These are phyloP conservation scores for Przewalskia tangutica DNA, from an alignment of 257 asterid genomes.

Conservation along the genomic window DNA sequence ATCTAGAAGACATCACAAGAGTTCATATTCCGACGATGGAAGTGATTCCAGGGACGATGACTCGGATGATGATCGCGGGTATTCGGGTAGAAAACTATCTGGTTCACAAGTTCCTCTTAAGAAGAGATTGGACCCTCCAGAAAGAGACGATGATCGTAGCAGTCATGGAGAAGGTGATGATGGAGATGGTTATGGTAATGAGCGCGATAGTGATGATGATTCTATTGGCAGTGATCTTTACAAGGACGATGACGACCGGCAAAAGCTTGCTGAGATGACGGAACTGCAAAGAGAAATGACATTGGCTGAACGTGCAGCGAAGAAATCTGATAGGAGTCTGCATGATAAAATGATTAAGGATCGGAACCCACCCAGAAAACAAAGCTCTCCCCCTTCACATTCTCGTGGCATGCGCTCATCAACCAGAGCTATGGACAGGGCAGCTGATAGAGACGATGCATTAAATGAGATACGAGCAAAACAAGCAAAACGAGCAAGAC, in stretches of 20 bases:
- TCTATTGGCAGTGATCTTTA: constrained; percentile 94
- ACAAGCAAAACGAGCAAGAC: constrained; percentile 55
- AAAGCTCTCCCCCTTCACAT: constrained; percentile 61
- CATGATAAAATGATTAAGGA: constrained; percentile 43
- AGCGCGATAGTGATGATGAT: constrained; percentile 79
- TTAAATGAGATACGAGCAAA: constrained; percentile 48
- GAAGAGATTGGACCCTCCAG: constrained; percentile 72
- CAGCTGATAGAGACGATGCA: constrained; percentile 77
- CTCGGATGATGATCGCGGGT: constrained; percentile 72
- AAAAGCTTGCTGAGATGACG: constrained; percentile 72
- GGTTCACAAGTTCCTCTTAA: constrained; percentile 84
- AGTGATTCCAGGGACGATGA: constrained; percentile 80
- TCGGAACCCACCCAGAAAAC: constrained; percentile 40
- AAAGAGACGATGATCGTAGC: constrained; percentile 63
- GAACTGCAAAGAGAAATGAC: constrained; percentile 91
- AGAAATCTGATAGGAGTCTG: constrained; percentile 74
- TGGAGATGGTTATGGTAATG: constrained; percentile 33
- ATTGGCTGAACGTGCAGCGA: constrained; percentile 72
- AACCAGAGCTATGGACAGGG: constrained; percentile 57
- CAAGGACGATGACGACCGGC: constrained; percentile 81
- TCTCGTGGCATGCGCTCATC: constrained; percentile 71
- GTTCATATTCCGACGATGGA: constrained; percentile 71
- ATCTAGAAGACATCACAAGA: constrained; percentile 50
- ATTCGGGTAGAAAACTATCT: constrained; percentile 64
- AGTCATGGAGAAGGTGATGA: constrained; percentile 55